Percentiles rank a stretch among this genome's conserved stretches.
These are phyloP conservation scores for Sordariomycetes sp. DNA, from an alignment of 2,329 filamentous ascomycete species.

Conservation along the genomic window DNA sequence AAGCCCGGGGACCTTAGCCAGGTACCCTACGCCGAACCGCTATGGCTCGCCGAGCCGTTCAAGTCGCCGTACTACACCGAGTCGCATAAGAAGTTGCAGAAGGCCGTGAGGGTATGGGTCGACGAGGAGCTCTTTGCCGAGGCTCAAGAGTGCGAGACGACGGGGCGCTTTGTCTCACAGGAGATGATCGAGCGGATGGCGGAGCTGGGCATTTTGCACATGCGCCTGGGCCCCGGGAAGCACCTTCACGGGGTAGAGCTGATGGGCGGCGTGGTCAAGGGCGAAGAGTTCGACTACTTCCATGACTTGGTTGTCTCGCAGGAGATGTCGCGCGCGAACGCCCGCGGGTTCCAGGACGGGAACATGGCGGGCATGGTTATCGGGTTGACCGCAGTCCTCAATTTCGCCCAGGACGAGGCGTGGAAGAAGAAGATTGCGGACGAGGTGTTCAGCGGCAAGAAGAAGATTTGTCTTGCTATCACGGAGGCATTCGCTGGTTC, in stretches of 20 bases:
- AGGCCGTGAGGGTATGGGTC: conserved; percentile 61
- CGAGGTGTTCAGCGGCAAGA: conserved; percentile 68
- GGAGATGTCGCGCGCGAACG: conserved; percentile 60
- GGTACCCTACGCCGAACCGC: conserved; percentile 76
- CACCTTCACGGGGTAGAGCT: conserved; percentile 64
- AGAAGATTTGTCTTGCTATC: conserved; percentile 82
- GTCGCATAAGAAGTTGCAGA: conserved; percentile 57
- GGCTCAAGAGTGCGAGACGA: conserved; percentile 64
- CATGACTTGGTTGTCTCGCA: conserved; percentile 70
- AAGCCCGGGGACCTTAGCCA: conserved; percentile 60
- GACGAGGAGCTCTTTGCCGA: conserved; percentile 63
- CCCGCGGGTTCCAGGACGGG: conserved; percentile 75
- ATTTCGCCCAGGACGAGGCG: conserved; percentile 60
- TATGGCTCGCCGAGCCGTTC: conserved; percentile 72
- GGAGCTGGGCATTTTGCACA: conserved; percentile 62
- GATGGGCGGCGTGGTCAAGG: conserved; percentile 58
- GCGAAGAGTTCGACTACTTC: conserved; percentile 79
- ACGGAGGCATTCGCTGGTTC: conserved; percentile 81
- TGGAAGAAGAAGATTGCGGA: conserved; percentile 57
- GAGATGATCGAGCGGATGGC: conserved; percentile 71
- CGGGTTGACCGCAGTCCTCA: conserved; percentile 65
- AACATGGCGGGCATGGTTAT: conserved; percentile 85
- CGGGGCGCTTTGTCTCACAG: conserved; percentile 60
- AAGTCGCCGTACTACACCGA: conserved; percentile 74
- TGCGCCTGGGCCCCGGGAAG: conserved; percentile 74